Evolutionary conservation across 495 filamentous ascomycete species (phyloP).

Genomic region (Neurospora terricola): DNA sequence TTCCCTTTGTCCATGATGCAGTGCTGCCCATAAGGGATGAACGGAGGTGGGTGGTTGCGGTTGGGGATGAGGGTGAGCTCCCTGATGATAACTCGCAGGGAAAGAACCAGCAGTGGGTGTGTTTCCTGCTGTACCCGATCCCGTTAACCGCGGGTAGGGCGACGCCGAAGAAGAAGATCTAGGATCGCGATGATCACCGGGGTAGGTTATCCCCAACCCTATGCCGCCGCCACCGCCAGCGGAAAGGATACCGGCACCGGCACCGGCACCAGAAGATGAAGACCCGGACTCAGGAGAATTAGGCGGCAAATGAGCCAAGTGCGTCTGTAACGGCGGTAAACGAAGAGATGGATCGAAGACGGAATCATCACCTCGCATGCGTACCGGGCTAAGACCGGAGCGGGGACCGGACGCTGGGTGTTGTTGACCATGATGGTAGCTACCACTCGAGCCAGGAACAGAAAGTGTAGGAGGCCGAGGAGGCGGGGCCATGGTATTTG

Average conservation of each 20-base stretch:
- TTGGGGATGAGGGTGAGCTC: neutral
- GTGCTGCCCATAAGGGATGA: neutral
- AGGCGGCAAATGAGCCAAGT: constrained; percentile 30
- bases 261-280: neutral
- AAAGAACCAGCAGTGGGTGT: neutral
- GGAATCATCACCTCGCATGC: neutral
- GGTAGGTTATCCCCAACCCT: constrained; percentile 10
- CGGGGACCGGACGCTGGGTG: neutral
- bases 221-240: neutral
- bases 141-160: neutral
- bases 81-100: neutral
- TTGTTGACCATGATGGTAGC: neutral
- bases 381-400: neutral
- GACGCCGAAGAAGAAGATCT: neutral
- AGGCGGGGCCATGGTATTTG: neutral
- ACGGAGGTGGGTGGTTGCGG: neutral
- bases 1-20: neutral
- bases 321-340: constrained; percentile 52
- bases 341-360: constrained; percentile 36
- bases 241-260: neutral
- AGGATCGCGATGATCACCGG: constrained; percentile 4
- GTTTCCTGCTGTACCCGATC: neutral
- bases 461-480: neutral
- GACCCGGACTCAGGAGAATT: constrained; percentile 8
- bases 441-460: neutral